phyloP scores from a whole-genome alignment of 768 basidiomycete genomes.

The Tricholoma matsutake region DNA sequence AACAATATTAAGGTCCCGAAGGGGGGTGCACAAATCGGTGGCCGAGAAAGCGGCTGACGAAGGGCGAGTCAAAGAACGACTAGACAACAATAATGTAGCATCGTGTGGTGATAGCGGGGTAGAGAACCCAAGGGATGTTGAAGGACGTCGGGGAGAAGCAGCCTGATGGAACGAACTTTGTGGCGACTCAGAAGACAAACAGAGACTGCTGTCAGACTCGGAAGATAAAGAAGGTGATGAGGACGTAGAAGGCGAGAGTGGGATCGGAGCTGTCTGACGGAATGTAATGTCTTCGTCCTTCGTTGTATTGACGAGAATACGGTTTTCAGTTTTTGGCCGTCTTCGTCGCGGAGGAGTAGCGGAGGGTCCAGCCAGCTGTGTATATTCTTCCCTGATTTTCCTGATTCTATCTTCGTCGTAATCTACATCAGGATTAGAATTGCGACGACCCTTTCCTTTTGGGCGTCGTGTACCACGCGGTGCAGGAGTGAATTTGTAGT shows the following conservation, averaged over 20 bases:
- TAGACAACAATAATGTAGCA: constrained; percentile 9
- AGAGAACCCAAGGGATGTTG: constrained; percentile 30
- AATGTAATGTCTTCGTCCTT: constrained; percentile 4
- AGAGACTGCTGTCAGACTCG: constrained; percentile 8
- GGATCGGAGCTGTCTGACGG: constrained; percentile 2
- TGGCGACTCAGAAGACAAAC: constrained; percentile 21
- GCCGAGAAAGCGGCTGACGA: constrained; percentile 20
- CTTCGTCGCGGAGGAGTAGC: constrained; percentile 31
- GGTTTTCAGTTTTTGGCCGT: constrained; percentile 25
- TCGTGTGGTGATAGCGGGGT: constrained; percentile 3
- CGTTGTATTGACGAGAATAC: constrained; percentile 5
- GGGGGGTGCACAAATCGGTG: constrained; percentile 16
- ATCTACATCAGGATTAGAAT: constrained; percentile 9
- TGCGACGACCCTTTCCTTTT: constrained; percentile 26
- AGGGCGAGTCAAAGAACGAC: constrained; percentile 16
- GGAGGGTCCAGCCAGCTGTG: constrained; percentile 31
- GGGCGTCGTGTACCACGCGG: constrained; percentile 31
- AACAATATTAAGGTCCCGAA: constrained; percentile 30
- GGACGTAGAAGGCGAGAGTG: constrained; percentile 11
- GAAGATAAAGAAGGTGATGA: constrained; percentile 12
- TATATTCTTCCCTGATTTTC: constrained; percentile 33
- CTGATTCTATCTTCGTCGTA: constrained; percentile 26
- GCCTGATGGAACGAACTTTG: constrained; percentile 20
- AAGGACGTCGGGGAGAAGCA: constrained; percentile 28
- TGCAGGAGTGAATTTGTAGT: constrained; percentile 60